A percentile compares a stretch with the other conserved stretches of the same genome.
Conservation (phyloP, 768 basidiomycete species). For the Termitomyces sp. region DNA sequence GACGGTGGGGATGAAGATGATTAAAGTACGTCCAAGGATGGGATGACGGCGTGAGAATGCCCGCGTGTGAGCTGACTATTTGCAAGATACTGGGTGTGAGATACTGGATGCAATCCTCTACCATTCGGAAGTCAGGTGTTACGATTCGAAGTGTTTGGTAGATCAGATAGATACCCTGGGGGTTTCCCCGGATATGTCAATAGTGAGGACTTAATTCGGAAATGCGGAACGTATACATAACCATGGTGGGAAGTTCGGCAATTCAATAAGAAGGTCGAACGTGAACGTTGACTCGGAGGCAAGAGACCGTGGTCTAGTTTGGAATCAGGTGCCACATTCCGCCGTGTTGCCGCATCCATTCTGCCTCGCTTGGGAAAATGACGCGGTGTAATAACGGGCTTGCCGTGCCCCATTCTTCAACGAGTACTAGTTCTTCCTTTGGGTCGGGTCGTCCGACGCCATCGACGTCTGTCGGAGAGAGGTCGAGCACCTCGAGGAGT, state of each 20-base stretch:
- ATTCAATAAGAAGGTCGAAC: not conserved
- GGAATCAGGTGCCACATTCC: constrained; percentile 27
- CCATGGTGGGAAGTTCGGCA: not conserved
- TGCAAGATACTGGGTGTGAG: not conserved
- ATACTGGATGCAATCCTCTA: not conserved
- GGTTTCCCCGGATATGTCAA: not conserved
- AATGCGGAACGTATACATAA: too few species aligned
- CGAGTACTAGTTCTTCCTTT: constrained; percentile 49
- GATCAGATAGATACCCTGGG: not conserved
- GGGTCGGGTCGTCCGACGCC: constrained; percentile 38
- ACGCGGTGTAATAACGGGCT: constrained; percentile 52
- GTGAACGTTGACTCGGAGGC: too few species aligned
- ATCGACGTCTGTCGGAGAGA: constrained; percentile 55
- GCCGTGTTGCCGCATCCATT: constrained; percentile 41
- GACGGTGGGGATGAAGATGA: not conserved
- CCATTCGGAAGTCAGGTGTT: not conserved
- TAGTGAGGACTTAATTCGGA: not conserved
- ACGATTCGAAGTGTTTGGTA: not conserved
- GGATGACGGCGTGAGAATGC: not conserved
- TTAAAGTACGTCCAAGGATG: not conserved
- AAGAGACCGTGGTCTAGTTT: not conserved
- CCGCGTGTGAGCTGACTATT: not conserved
- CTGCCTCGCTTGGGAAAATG: constrained; percentile 53
- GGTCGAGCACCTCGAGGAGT: constrained; percentile 49
- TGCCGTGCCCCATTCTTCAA: constrained; percentile 49